Conservation (phyloP, 2,329 filamentous ascomycete genomes). For the Capronia coronata region DNA sequence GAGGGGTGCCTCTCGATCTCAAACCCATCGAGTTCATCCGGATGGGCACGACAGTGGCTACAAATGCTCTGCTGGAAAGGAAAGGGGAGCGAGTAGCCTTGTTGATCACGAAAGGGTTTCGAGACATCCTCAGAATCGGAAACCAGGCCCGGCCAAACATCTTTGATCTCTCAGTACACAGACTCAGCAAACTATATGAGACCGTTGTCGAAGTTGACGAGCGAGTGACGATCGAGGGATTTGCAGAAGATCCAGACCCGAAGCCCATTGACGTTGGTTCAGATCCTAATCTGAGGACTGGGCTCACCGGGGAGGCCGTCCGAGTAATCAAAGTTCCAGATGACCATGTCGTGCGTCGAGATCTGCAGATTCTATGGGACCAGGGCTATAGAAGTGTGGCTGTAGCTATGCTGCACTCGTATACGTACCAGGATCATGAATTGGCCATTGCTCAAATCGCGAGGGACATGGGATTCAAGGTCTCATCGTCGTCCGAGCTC, state of each 20-base stretch:
- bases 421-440: conserved; percentile 83
- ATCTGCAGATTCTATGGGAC: conserved; percentile 49
- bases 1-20: conserved; percentile 21
- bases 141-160: conserved; percentile 87
- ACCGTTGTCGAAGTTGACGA: conserved; percentile 30
- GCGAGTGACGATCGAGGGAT: conserved; percentile 33
- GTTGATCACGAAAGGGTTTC: conserved; percentile 80
- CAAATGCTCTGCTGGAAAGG: conserved; percentile 77
- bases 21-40: conserved; percentile 8
- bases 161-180: conserved; percentile 82
- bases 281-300: conserved; percentile 30
- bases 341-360: conserved; percentile 45
- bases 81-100: conserved; percentile 84
- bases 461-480: conserved; percentile 69
- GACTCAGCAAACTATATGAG: conserved; percentile 60
- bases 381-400: conserved; percentile 7
- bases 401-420: conserved; percentile 61
- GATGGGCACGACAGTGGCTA: conserved; percentile 88
- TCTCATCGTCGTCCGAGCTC: conserved; percentile 70
- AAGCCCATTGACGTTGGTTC: conserved; percentile 1
- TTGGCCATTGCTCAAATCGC: conserved; percentile 68
- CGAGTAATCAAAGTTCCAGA: conserved; percentile 53
- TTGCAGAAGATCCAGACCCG: not conserved
- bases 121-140: conserved; percentile 78
- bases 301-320: conserved; percentile 43